Base-by-base conservation (phyloP, 768 basidiomycete genomes). In the Coprinopsis cinerea region DNA sequence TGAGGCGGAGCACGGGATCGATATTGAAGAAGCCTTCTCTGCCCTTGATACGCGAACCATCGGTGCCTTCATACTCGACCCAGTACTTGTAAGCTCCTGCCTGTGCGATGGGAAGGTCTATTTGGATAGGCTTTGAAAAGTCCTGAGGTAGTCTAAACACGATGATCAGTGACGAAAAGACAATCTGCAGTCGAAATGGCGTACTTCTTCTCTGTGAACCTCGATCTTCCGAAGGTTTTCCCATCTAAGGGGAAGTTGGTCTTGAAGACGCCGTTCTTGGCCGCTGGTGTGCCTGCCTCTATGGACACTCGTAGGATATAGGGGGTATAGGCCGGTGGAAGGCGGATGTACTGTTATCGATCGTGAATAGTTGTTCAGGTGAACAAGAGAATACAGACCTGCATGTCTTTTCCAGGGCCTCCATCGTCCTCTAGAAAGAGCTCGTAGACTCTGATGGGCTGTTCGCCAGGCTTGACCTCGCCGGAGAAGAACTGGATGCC, bases 161-260 rank as follows among this genome's bases (percentile, higher is more conserved):
- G 34, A 46, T 49, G 28, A 50, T 26, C 25, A 36, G 57, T 41
- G 57, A 66, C 53, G 59, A 62, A 40, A 42, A 39, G 34, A 42
- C 5, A 37, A 13, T 51, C 10, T 23, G 17, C 47, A 14, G 23
- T 51, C 51, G 45, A 43, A 48, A 14, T 36, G 32, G 68, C 87
- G 61, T 66, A 92, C 95, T 69, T 83, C 61, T 89, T 75, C 64
- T 92, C 76, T 1, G 81, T 73, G 62, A 87, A 90, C 43, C 68
- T 75, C 53, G 84, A 81, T 24, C 96, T 78, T 36, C 79, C 78
- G 63, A 97, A 98, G 17, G 64, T 68, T 27, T 92, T 92, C 3
- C 94, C 95, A 57, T 98, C 89, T 4, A 99, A 76, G 1, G 96
- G 96, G 60, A 98, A 97, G 64, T 98, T 97, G 51, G 93, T 95